phyloP scores from a whole-genome alignment of 1,139 yeast genomes.

The Debaryomyces fabryi region DNA sequence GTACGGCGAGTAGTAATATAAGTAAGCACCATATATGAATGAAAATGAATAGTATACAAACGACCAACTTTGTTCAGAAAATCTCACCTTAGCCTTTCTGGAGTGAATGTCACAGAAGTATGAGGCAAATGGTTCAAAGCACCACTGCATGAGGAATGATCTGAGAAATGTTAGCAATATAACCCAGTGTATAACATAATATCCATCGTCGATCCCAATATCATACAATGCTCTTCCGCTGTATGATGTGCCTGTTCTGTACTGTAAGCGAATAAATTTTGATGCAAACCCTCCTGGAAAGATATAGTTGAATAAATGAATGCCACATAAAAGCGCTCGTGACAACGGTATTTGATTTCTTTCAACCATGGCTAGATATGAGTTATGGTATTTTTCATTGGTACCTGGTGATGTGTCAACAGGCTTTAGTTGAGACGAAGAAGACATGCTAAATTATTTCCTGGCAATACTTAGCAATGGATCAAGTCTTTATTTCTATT shows the following conservation, averaged over 20 bases:
- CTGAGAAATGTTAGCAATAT: conserved; percentile 61
- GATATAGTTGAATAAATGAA: conserved; percentile 32
- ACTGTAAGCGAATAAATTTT: conserved; percentile 55
- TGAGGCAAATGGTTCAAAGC: conserved; percentile 61
- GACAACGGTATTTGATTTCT: conserved; percentile 44
- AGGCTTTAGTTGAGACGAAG: background rate
- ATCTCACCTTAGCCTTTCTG: conserved; percentile 60
- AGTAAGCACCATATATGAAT: conserved; percentile 58
- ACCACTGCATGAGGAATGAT: conserved; percentile 58
- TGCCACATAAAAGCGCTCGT: conserved; percentile 28
- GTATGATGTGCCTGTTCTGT: conserved; percentile 30
- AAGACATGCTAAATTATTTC: conserved; percentile 3
- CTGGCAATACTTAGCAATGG: background rate
- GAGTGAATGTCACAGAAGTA: conserved; percentile 48
- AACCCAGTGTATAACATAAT: conserved; percentile 58
- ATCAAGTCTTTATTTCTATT: background rate
- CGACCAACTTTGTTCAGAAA: conserved; percentile 89
- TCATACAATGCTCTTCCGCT: conserved; percentile 43
- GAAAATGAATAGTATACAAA: conserved; percentile 61
- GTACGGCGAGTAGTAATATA: conserved; percentile 63
- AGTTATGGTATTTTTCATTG: conserved; percentile 20
- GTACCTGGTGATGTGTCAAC: background rate
- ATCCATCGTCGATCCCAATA: conserved; percentile 59
- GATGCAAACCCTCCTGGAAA: conserved; percentile 29
- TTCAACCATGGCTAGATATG: conserved; percentile 36